A percentile compares a stretch with the other conserved stretches of the same genome.
Conservation (phyloP, 2,329 filamentous ascomycete species). For the Cladophialophora carrionii region DNA sequence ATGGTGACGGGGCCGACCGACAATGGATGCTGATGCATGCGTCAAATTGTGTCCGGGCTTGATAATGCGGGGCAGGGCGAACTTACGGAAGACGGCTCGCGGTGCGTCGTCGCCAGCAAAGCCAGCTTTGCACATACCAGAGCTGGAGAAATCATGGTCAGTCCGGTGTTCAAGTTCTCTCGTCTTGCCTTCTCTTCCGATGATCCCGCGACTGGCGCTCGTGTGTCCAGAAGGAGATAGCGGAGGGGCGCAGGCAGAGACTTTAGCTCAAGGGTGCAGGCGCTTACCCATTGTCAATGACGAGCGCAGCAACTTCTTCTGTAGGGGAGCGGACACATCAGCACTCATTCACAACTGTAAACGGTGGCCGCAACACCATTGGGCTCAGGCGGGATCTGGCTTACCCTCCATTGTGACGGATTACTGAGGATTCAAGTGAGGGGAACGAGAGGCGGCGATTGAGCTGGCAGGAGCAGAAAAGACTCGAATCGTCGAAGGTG, state of each 20-base stretch:
- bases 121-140: conserved; percentile 99
- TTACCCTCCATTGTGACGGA: conserved; percentile 67
- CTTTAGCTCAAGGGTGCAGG: conserved; percentile 20
- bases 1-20: conserved; percentile 99
- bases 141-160: conserved; percentile 63
- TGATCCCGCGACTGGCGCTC: conserved; percentile 15
- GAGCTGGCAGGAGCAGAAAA: conserved; percentile 4
- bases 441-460: conserved; percentile 19
- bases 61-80: conserved; percentile 27
- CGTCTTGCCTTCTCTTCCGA: conserved; percentile 25
- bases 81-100: conserved; percentile 99
- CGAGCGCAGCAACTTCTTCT: conserved; percentile 99
- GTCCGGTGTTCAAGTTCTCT: conserved; percentile 24
- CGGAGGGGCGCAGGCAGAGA: conserved; percentile 24
- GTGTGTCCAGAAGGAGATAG: conserved; percentile 1
- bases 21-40: conserved; percentile 79
- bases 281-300: conserved; percentile 99
- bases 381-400: conserved; percentile 48
- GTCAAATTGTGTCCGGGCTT: conserved; percentile 17
- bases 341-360: conserved; percentile 36
- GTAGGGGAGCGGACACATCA: conserved; percentile 50
- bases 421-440: conserved; percentile 25
- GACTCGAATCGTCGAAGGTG: conserved; percentile 27
- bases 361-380: conserved; percentile 11
- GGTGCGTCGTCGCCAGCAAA: conserved; percentile 99